These are phyloP conservation scores for Combretum micranthum DNA, from an alignment of 345 rosid species.

Conservation along the genomic window DNA sequence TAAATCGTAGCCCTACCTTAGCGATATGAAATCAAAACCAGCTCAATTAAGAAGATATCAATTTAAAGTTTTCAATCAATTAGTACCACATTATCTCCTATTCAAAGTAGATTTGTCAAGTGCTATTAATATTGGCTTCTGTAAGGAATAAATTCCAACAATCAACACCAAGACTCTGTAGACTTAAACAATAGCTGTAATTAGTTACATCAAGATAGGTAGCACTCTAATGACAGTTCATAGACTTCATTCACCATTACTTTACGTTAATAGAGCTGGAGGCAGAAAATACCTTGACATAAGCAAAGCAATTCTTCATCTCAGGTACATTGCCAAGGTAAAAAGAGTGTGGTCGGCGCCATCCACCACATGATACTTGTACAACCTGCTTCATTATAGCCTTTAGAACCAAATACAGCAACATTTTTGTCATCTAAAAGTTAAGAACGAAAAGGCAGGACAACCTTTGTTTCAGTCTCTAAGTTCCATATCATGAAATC, in stretches of 20 bases:
- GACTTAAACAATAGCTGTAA: too few species aligned
- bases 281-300: constrained; percentile 59
- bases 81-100: too few species aligned
- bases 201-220: neutral
- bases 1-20: too few species aligned
- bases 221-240: neutral
- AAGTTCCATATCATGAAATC: constrained; percentile 86
- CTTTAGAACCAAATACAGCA: constrained; percentile 14
- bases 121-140: too few species aligned
- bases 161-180: too few species aligned
- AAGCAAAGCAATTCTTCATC: constrained; percentile 69
- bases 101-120: too few species aligned
- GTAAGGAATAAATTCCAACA: too few species aligned
- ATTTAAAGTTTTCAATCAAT: too few species aligned
- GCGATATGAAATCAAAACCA: too few species aligned
- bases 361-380: constrained; percentile 96
- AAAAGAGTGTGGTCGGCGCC: constrained; percentile 97
- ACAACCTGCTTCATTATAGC: constrained; percentile 52
- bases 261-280: neutral
- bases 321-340: constrained; percentile 75
- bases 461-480: constrained; percentile 67
- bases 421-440: neutral
- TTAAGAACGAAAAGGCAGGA: neutral
- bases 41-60: too few species aligned
- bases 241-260: neutral